These are phyloP conservation scores for Scheffersomyces stambukii DNA, from an alignment of 1,139 yeast genomes.

Conservation along the genomic window DNA sequence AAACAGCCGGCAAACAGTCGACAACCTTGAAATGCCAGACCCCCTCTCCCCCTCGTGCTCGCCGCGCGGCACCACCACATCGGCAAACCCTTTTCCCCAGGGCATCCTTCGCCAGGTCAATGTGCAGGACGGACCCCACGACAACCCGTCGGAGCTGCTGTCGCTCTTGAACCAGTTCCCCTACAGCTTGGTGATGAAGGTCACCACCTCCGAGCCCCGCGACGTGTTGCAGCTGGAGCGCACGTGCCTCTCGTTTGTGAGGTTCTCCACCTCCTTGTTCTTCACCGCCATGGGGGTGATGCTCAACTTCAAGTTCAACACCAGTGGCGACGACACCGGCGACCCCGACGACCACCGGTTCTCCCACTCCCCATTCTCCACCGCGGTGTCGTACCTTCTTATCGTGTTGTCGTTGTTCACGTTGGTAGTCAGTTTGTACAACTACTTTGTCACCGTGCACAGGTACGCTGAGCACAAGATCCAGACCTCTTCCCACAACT, in stretches of 20 bases:
- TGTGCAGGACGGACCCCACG: too few relatives aligned
- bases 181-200: slow-evolving; percentile 30
- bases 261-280: slow-evolving; percentile 47
- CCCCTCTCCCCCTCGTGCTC: too few relatives aligned
- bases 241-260: slow-evolving; percentile 50
- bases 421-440: slow-evolving; percentile 36
- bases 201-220: slow-evolving; percentile 53
- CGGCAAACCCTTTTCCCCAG: too few relatives aligned
- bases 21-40: too few relatives aligned
- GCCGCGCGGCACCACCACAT: too few relatives aligned
- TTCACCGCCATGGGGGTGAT: slow-evolving; percentile 51
- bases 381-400: slow-evolving; percentile 35
- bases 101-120: too few relatives aligned
- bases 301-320: slow-evolving; percentile 46
- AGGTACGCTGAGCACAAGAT: slow-evolving; percentile 43
- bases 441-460: slow-evolving; percentile 45
- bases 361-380: slow-evolving; percentile 20
- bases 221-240: slow-evolving; percentile 61
- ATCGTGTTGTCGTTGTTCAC: slow-evolving; percentile 38
- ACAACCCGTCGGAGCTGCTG: slow-evolving; percentile 3
- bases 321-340: slow-evolving; percentile 14
- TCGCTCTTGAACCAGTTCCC: slow-evolving; percentile 11
- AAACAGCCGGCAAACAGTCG: too few relatives aligned
- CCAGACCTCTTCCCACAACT: slow-evolving; percentile 34
- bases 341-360: slow-evolving; percentile 8